Percentiles rank a stretch among this genome's conserved stretches.
phyloP scores from a whole-genome alignment of 495 filamentous ascomycete genomes.

The Tuber brumale region DNA sequence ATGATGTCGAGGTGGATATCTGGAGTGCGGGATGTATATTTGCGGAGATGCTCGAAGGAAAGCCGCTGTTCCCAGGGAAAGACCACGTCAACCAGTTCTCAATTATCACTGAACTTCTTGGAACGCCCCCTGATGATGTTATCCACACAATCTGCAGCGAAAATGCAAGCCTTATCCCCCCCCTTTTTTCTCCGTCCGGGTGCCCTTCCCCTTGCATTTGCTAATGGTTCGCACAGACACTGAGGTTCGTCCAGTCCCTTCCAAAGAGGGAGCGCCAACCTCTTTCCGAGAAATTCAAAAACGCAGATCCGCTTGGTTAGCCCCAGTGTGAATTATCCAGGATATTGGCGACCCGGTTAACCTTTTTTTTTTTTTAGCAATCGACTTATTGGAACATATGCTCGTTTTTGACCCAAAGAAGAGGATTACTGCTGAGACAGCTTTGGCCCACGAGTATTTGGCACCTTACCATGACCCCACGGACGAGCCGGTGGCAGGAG shows the following conservation, averaged over 20 bases:
- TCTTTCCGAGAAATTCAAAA: slow-evolving; percentile 86
- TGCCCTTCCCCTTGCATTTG: slow-evolving; percentile 5
- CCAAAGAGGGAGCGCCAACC: slow-evolving; percentile 93
- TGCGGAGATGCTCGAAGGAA: slow-evolving; percentile 97
- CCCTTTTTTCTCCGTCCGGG: slow-evolving; percentile 11
- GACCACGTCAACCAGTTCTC: slow-evolving; percentile 99
- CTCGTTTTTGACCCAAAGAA: slow-evolving; percentile 95
- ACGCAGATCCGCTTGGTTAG: slow-evolving; percentile 83
- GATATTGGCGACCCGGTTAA: slow-evolving; percentile 10
- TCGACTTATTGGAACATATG: slow-evolving; percentile 93
- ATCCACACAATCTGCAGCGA: slow-evolving; percentile 98
- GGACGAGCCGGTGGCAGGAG: slow-evolving; percentile 89
- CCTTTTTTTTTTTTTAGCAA: slow-evolving; percentile 51
- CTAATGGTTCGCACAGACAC: slow-evolving; percentile 55
- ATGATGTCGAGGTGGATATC: slow-evolving; percentile 98
- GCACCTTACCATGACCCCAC: slow-evolving; percentile 94
- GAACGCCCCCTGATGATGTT: slow-evolving; percentile 97
- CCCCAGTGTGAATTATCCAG: background rate
- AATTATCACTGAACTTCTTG: slow-evolving; percentile 95
- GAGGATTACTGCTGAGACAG: slow-evolving; percentile 75
- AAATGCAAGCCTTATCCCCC: slow-evolving; percentile 59
- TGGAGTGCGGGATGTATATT: slow-evolving; percentile 99
- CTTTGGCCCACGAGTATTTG: slow-evolving; percentile 85
- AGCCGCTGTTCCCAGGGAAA: slow-evolving; percentile 96
- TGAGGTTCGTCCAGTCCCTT: slow-evolving; percentile 94